These are phyloP conservation scores for Kernera saxatilis DNA, from an alignment of 345 rosid genomes.

Conservation along the genomic window DNA sequence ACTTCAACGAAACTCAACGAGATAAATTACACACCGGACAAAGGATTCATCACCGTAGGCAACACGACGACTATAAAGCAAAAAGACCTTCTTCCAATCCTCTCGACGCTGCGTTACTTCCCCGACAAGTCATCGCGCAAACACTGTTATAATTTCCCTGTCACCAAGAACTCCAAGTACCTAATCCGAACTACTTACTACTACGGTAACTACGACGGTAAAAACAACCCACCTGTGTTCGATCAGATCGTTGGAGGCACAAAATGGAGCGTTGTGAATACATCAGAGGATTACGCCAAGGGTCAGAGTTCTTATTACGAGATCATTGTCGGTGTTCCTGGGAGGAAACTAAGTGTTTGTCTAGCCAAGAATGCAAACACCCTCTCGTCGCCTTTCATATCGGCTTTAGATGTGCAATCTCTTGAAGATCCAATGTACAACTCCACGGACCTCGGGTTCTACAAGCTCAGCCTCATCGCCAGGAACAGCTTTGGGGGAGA, in stretches of 20 bases:
- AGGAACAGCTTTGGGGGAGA: slow-evolving; percentile 53
- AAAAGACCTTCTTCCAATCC: slow-evolving; percentile 41
- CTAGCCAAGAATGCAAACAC: slow-evolving; percentile 66
- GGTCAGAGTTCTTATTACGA: slow-evolving; percentile 69
- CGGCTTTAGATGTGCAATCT: slow-evolving; percentile 57
- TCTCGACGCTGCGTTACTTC: slow-evolving; percentile 68
- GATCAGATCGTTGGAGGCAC: slow-evolving; percentile 79
- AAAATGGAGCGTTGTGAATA: slow-evolving; percentile 73
- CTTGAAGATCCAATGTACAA: slow-evolving; percentile 68
- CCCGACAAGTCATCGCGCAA: slow-evolving; percentile 54
- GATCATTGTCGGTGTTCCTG: slow-evolving; percentile 43
- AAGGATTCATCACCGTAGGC: slow-evolving; percentile 57
- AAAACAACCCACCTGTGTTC: slow-evolving; percentile 70
- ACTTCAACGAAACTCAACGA: slow-evolving; percentile 31
- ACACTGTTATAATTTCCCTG: slow-evolving; percentile 59
- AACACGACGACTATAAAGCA: slow-evolving; percentile 43
- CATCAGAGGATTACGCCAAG: slow-evolving; percentile 66
- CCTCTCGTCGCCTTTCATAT: slow-evolving; percentile 60
- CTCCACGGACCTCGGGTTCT: slow-evolving; percentile 42
- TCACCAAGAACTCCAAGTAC: slow-evolving; percentile 54
- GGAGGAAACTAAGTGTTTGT: slow-evolving; percentile 57
- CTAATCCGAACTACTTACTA: slow-evolving; percentile 64
- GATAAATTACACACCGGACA: slow-evolving; percentile 55
- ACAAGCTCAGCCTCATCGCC: slow-evolving; percentile 55
- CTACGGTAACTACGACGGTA: slow-evolving; percentile 78